Evolutionary conservation across 1,139 yeast species (phyloP).

Genomic region (Insectozyma bohioensis): DNA sequence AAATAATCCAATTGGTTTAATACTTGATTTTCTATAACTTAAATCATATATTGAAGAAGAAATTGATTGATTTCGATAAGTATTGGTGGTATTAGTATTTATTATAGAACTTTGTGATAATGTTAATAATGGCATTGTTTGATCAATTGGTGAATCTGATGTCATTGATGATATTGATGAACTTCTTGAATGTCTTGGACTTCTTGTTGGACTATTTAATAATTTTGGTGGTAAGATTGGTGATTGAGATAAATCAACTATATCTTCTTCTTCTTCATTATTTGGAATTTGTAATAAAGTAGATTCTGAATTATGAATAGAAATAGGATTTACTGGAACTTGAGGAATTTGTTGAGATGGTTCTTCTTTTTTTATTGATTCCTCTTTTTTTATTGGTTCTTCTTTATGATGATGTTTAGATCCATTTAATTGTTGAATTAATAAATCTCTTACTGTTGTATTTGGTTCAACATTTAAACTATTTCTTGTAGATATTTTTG

Average conservation of each 20-base stretch:
- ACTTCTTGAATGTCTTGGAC: constrained; percentile 3
- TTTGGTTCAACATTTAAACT: constrained; percentile 2
- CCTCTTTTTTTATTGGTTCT: not conserved
- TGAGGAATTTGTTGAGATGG: not conserved
- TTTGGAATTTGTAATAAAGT: not conserved
- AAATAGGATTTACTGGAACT: not conserved
- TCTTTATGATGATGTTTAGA: not conserved
- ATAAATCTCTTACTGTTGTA: constrained; percentile 23
- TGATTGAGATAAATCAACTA: constrained; percentile 17
- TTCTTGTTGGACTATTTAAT: constrained; percentile 5
- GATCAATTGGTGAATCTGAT: constrained; percentile 31
- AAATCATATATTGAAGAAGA: constrained; percentile 29
- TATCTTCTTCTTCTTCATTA: constrained; percentile 18
- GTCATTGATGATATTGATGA: constrained; percentile 11
- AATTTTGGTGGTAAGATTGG: constrained; percentile 9
- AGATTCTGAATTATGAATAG: not conserved
- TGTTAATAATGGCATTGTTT: constrained; percentile 38
- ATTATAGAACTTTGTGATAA: constrained; percentile 30
- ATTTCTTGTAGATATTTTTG: not conserved
- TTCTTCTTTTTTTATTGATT: constrained; percentile 1
- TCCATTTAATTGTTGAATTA: constrained; percentile 17
- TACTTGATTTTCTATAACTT: constrained; percentile 21
- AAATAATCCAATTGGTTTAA: constrained; percentile 12
- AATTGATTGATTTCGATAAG: constrained; percentile 20
- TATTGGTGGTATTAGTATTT: constrained; percentile 1